Conservation (phyloP, 768 basidiomycete genomes). For the Sarcomyxa edulis region DNA sequence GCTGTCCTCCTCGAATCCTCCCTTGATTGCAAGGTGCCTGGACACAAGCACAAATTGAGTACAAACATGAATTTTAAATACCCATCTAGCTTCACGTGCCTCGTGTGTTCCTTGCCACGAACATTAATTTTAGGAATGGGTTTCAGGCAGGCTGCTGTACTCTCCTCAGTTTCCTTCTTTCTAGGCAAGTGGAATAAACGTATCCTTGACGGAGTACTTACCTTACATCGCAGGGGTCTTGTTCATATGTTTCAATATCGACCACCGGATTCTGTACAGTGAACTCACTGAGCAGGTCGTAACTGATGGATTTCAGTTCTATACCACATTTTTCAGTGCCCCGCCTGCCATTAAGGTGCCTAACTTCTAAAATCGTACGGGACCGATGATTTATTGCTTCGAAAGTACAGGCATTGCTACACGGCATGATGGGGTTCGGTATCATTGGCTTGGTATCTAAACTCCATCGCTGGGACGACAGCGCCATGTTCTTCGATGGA, state of each 20-base stretch:
- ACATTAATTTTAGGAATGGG: slow-evolving; percentile 46
- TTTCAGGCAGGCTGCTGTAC: slow-evolving; percentile 85
- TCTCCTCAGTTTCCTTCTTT: slow-evolving; percentile 86
- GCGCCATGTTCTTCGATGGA: slow-evolving; percentile 94
- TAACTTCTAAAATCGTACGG: slow-evolving; percentile 2
- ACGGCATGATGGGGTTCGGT: slow-evolving; percentile 79
- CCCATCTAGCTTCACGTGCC: too few relatives aligned
- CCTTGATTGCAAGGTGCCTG: too few relatives aligned
- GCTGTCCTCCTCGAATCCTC: too few relatives aligned
- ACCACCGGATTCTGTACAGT: slow-evolving; percentile 79
- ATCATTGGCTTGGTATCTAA: slow-evolving; percentile 73
- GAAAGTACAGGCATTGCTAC: slow-evolving; percentile 68
- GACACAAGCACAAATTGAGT: too few relatives aligned
- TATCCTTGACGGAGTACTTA: slow-evolving; percentile 11
- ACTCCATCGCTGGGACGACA: slow-evolving; percentile 84
- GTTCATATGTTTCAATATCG: slow-evolving; percentile 83
- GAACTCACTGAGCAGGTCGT: slow-evolving; percentile 58
- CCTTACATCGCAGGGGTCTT: slow-evolving; percentile 51
- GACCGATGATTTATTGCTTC: slow-evolving; percentile 1
- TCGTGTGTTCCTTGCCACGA: too few relatives aligned
- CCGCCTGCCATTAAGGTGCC: slow-evolving; percentile 90
- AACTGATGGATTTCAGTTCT: slow-evolving; percentile 83
- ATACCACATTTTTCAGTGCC: slow-evolving; percentile 88
- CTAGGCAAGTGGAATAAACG: slow-evolving; percentile 55
- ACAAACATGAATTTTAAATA: too few relatives aligned